Conservation (phyloP, 164 flowering plant species). For the Amborella trichopoda region DNA sequence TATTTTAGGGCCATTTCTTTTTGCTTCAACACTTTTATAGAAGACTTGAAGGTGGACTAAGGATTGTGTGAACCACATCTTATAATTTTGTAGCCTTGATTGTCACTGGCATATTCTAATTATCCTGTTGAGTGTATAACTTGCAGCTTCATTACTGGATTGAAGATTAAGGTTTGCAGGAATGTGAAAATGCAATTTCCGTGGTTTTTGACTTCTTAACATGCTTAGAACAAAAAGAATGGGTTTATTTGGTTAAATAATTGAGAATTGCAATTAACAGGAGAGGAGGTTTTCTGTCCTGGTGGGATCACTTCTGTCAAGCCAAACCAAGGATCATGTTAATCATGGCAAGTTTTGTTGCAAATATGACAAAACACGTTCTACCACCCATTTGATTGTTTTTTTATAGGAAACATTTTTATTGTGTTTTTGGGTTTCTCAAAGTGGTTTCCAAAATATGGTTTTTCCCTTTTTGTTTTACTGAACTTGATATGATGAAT, state of each 20-base stretch:
- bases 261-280: too few relatives aligned
- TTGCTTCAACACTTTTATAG: background rate
- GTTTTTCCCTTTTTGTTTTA: too few relatives aligned
- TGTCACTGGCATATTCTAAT: background rate
- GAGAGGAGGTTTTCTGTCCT: slow-evolving; percentile 92
- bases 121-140: background rate
- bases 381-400: background rate
- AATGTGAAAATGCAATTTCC: background rate
- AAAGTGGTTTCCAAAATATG: too few relatives aligned
- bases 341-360: slow-evolving; percentile 74
- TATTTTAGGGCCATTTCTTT: slow-evolving; percentile 13
- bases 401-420: background rate
- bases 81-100: background rate
- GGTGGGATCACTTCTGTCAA: slow-evolving; percentile 82
- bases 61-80: background rate
- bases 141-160: background rate
- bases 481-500: slow-evolving; percentile 4
- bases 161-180: background rate
- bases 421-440: background rate
- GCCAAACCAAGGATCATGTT: slow-evolving; percentile 95
- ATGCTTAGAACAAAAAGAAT: slow-evolving; percentile 2
- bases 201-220: background rate
- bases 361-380: background rate
- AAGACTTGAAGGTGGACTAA: background rate
- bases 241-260: too few relatives aligned